These are phyloP conservation scores for Trichocladium uniseriatum DNA, from an alignment of 495 filamentous ascomycete genomes.

Conservation along the genomic window DNA sequence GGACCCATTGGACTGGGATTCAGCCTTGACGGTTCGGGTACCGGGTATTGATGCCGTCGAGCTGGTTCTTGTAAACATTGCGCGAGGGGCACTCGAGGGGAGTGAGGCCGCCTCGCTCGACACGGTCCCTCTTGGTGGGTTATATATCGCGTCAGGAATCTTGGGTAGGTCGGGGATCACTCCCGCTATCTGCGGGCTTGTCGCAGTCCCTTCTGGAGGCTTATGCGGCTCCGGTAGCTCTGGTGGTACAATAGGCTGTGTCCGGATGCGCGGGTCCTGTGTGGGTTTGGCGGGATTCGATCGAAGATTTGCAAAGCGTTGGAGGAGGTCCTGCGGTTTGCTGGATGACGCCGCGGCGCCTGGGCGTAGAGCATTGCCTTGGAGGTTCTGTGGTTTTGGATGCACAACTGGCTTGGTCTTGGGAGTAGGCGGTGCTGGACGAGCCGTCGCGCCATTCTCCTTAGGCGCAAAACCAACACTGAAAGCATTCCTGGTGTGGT, in stretches of 20 bases:
- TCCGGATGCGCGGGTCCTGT: conserved; percentile 34
- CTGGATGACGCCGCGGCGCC: background rate
- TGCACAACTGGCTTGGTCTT: conserved; percentile 44
- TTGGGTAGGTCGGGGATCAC: conserved; percentile 52
- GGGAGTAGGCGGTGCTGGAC: conserved; percentile 5
- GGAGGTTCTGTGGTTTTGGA: conserved; percentile 54
- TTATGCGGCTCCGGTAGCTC: background rate
- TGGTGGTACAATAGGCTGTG: conserved; percentile 24
- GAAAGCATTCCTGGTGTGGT: background rate
- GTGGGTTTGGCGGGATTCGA: conserved; percentile 15
- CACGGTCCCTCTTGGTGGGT: conserved; percentile 53
- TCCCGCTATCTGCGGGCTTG: conserved; percentile 43
- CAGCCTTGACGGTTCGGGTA: conserved; percentile 15
- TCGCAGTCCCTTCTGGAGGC: conserved; percentile 47
- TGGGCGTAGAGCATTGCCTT: conserved; percentile 42
- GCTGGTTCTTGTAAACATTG: conserved; percentile 40
- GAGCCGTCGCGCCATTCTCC: conserved; percentile 10
- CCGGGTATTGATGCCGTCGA: conserved; percentile 30
- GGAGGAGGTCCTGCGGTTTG: conserved; percentile 37
- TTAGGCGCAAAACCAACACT: background rate
- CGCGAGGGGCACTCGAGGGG: conserved; percentile 39
- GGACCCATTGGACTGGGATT: conserved; percentile 17
- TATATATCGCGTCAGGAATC: conserved; percentile 78
- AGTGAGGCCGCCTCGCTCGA: conserved; percentile 43
- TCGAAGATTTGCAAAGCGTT: conserved; percentile 53